Conservation (phyloP, 192 early-diverging fungal genomes). For the Paraglomus brasilianum region DNA sequence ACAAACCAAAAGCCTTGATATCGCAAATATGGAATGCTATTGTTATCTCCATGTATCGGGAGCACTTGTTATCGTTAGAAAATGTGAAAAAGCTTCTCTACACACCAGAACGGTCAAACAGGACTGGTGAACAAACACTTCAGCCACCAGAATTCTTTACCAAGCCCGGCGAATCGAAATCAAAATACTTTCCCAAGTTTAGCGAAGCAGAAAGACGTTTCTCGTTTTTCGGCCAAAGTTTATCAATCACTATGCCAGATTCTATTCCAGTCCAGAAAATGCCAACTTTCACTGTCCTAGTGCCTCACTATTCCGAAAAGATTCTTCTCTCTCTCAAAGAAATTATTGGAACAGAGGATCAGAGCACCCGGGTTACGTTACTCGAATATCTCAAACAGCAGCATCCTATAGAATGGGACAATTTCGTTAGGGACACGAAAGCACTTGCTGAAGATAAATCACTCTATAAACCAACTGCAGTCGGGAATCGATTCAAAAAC, state of each 20-base stretch:
- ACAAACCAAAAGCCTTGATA: conserved; percentile 75
- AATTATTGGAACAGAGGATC: conserved; percentile 81
- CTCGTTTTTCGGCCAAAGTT: conserved; percentile 82
- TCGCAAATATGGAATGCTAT: conserved; percentile 86
- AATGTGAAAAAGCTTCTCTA: conserved; percentile 75
- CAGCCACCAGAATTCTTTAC: conserved; percentile 78
- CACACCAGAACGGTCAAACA: conserved; percentile 56
- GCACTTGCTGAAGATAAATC: conserved; percentile 66
- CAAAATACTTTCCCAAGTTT: conserved; percentile 70
- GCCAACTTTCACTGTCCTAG: conserved; percentile 83
- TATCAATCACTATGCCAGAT: conserved; percentile 77
- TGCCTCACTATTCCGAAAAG: conserved; percentile 86
- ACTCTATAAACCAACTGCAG: conserved; percentile 37
- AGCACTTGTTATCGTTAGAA: conserved; percentile 73
- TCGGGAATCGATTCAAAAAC: conserved; percentile 34
- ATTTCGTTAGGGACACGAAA: conserved; percentile 87
- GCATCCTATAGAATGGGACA: conserved; percentile 83
- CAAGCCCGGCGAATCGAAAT: conserved; percentile 68
- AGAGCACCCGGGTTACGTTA: conserved; percentile 75
- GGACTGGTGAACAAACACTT: conserved; percentile 63
- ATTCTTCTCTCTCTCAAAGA: conserved; percentile 78
- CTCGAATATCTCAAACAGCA: conserved; percentile 81
- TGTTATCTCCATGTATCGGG: conserved; percentile 80
- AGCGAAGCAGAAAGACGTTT: conserved; percentile 83
- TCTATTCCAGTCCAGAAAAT: conserved; percentile 78